A percentile compares a stretch with the other conserved stretches of the same genome.
phyloP scores from a whole-genome alignment of 768 basidiomycete species.

The Psilocybe cyanescens region DNA sequence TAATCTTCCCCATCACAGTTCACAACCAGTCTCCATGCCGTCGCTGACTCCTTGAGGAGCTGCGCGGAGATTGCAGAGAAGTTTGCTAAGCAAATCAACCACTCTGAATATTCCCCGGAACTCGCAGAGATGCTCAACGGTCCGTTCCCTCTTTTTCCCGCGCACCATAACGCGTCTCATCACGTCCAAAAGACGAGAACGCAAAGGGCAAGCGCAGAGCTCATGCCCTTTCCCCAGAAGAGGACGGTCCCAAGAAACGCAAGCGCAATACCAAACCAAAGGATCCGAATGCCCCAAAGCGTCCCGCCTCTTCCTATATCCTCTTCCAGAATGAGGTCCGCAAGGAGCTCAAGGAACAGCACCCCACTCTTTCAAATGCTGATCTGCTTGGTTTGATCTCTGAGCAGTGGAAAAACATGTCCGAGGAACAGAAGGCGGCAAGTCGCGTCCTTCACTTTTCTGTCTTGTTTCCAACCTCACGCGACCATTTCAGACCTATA shows the following conservation, averaged over 20 bases:
- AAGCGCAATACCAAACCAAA: constrained; percentile 69
- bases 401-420: constrained; percentile 73
- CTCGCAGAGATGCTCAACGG: constrained; percentile 24
- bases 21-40: constrained; percentile 51
- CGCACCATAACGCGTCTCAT: constrained; percentile 22
- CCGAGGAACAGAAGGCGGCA: constrained; percentile 75
- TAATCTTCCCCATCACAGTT: constrained; percentile 42
- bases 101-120: constrained; percentile 33
- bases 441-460: constrained; percentile 31
- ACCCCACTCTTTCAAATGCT: constrained; percentile 67
- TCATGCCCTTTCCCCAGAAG: constrained; percentile 37
- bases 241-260: constrained; percentile 53
- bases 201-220: constrained; percentile 60
- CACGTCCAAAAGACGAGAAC: constrained; percentile 21
- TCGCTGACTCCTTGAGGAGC: constrained; percentile 67
- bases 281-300: constrained; percentile 94
- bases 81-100: constrained; percentile 54
- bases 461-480: constrained; percentile 6
- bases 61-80: constrained; percentile 64
- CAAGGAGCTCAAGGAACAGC: constrained; percentile 64
- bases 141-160: constrained; percentile 19
- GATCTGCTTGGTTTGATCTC: constrained; percentile 77
- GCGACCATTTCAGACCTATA: constrained; percentile 50
- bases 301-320: constrained; percentile 91
- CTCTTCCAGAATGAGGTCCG: constrained; percentile 93